Evolutionary conservation across 2,329 filamentous ascomycete genomes (phyloP).

Genomic region (Microsporum ferrugineum): DNA sequence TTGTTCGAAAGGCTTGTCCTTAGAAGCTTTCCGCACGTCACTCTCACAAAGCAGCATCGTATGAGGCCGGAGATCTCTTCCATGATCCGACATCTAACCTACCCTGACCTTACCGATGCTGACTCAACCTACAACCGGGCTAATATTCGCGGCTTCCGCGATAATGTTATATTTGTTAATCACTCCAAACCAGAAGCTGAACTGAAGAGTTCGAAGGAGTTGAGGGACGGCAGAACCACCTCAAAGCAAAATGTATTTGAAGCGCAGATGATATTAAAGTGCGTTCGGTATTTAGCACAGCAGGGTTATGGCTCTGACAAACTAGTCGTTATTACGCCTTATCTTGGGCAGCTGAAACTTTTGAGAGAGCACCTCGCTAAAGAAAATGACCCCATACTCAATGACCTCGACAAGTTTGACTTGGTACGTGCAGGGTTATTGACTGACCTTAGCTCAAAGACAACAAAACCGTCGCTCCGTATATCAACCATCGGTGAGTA

Average conservation of each 20-base stretch:
- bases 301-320: constrained; percentile 57
- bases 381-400: constrained; percentile 54
- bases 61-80: constrained; percentile 58
- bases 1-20: constrained; percentile 57
- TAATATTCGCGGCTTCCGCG: constrained; percentile 45
- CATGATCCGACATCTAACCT: constrained; percentile 48
- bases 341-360: constrained; percentile 42
- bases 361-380: constrained; percentile 40
- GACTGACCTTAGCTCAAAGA: constrained; percentile 39
- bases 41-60: constrained; percentile 52
- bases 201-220: constrained; percentile 35
- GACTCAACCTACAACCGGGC: constrained; percentile 39
- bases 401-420: constrained; percentile 56
- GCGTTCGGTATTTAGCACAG: constrained; percentile 56
- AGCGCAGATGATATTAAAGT: constrained; percentile 52
- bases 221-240: constrained; percentile 39
- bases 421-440: constrained; percentile 52
- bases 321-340: constrained; percentile 57
- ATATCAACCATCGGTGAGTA: constrained; percentile 58
- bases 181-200: constrained; percentile 47
- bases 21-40: constrained; percentile 43
- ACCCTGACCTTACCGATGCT: constrained; percentile 50
- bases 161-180: constrained; percentile 55
- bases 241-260: constrained; percentile 57
- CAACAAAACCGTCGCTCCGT: constrained; percentile 43